Base-by-base conservation (phyloP, 768 basidiomycete genomes). In the Multifurca ochricompacta region DNA sequence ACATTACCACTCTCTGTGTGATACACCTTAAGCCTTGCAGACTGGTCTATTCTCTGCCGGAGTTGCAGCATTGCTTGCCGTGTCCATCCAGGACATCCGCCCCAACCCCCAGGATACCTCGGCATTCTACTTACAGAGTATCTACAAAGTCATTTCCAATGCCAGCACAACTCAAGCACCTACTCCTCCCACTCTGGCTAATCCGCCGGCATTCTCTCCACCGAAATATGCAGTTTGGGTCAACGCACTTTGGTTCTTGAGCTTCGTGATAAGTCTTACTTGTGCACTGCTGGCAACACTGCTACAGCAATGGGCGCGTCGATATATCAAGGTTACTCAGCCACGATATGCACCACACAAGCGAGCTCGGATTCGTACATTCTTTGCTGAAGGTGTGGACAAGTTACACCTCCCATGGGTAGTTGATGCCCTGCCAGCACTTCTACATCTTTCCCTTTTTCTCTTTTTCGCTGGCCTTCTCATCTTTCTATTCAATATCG, bases 221-320 rank as follows among this genome's bases (percentile, higher is more conserved):
- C 32, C 50, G 4, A 9, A 0, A 3, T 25, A 23, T 4, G 37
- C 41, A n/a, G n/a, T n/a, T n/a, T n/a, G n/a, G n/a, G n/a, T n/a
- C n/a, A n/a, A n/a, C n/a, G n/a, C n/a, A n/a, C 32, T 51, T 9
- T 51, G 41, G 51, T 35, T 51, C 51, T 43, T 39, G 16, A 51
- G 41, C 41, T 43, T 51, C 25, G 14, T 0, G 3, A 44, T 34
- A 2, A 42, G 42, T 25, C 21, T 44, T 43, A 13, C 34, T 3
- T 16, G 51, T 34, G 51, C 51, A 18, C 1, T 43, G 3, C 3
- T 51, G 7, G 51, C 51, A 19, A 18, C n/a, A 3, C 19, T 39
- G n/a, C n/a, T n/a, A n/a, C n/a, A n/a, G n/a, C n/a, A n/a, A n/a
- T n/a, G 42, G 51, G 3, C 51, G 16, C 41, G 34, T 9, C 41